Conservation (phyloP, 768 basidiomycete species). For the Agrocybe pediades region DNA sequence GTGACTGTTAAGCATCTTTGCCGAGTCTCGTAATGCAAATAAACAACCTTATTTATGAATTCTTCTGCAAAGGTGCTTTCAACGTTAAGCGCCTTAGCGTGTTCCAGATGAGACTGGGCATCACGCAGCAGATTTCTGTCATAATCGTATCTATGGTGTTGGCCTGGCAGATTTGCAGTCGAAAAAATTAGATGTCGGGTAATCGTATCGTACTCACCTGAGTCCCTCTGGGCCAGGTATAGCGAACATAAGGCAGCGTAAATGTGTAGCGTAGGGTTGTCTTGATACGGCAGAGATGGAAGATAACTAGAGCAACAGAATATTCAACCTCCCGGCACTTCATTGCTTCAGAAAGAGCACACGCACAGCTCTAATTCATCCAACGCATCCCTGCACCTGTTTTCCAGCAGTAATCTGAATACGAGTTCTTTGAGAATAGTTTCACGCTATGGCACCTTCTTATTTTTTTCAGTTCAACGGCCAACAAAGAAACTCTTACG, state of each 20-base stretch:
- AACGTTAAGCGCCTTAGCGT: slow-evolving; percentile 60
- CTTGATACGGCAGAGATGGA: slow-evolving; percentile 85
- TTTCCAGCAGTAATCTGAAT: slow-evolving; percentile 60
- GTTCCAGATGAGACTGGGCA: slow-evolving; percentile 67
- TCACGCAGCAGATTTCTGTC: slow-evolving; percentile 45
- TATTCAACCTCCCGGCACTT: not conserved
- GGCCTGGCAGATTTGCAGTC: not conserved
- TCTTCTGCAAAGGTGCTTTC: slow-evolving; percentile 51
- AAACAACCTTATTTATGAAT: slow-evolving; percentile 54
- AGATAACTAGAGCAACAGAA: slow-evolving; percentile 54
- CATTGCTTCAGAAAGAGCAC: slow-evolving; percentile 3
- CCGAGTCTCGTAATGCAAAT: not conserved
- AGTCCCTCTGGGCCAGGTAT: slow-evolving; percentile 51
- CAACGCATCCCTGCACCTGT: slow-evolving; percentile 67
- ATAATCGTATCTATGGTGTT: slow-evolving; percentile 13
- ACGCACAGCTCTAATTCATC: slow-evolving; percentile 85
- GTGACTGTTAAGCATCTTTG: not conserved
- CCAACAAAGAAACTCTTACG: slow-evolving; percentile 38
- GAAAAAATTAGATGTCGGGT: slow-evolving; percentile 1
- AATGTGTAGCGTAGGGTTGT: slow-evolving; percentile 75
- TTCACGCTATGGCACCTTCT: slow-evolving; percentile 57
- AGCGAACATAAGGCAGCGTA: slow-evolving; percentile 81
- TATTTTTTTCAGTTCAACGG: not conserved
- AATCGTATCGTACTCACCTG: slow-evolving; percentile 1
- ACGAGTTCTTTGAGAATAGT: slow-evolving; percentile 74